Percentiles rank a stretch among this genome's conserved stretches.
Conservation (phyloP, 2,329 filamentous ascomycete species). For the Talaromyces amestolkiae region DNA sequence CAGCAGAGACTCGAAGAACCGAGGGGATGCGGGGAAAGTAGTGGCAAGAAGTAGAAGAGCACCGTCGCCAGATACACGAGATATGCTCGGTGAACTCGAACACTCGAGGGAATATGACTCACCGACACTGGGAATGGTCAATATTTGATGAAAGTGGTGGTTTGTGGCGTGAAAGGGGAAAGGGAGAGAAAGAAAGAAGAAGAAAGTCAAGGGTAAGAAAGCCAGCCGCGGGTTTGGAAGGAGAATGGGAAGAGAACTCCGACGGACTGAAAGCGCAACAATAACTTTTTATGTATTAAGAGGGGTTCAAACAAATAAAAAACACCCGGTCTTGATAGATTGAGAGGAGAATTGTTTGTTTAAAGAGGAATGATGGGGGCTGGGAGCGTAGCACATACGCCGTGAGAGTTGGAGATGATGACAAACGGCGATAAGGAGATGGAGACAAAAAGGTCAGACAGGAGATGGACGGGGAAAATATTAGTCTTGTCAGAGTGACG, state of each 20-base stretch:
- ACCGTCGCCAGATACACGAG: neutral
- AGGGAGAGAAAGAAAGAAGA: neutral
- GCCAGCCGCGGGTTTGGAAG: neutral
- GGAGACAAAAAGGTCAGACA: neutral
- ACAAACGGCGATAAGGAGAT: neutral
- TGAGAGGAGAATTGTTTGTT: neutral
- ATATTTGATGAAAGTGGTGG: neutral
- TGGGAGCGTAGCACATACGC: neutral
- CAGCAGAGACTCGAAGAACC: slow-evolving; percentile 9
- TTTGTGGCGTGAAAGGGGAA: neutral
- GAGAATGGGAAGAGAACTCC: slow-evolving; percentile 1
- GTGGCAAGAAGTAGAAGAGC: slow-evolving; percentile 16
- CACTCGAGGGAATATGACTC: neutral
- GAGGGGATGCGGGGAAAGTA: slow-evolving; percentile 15
- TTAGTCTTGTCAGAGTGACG: neutral
- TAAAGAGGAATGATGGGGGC: neutral
- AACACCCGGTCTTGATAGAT: neutral
- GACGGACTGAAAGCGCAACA: slow-evolving; percentile 1
- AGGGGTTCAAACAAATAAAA: neutral
- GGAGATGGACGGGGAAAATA: neutral
- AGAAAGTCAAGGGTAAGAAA: neutral
- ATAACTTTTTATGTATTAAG: neutral
- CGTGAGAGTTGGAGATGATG: neutral
- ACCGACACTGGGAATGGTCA: neutral
- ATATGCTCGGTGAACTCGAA: neutral